Evolutionary conservation across 139 green algal species (phyloP), one percentile per base, ranked within the genome.

Genomic region (Chlamydomonas sp.): DNA sequence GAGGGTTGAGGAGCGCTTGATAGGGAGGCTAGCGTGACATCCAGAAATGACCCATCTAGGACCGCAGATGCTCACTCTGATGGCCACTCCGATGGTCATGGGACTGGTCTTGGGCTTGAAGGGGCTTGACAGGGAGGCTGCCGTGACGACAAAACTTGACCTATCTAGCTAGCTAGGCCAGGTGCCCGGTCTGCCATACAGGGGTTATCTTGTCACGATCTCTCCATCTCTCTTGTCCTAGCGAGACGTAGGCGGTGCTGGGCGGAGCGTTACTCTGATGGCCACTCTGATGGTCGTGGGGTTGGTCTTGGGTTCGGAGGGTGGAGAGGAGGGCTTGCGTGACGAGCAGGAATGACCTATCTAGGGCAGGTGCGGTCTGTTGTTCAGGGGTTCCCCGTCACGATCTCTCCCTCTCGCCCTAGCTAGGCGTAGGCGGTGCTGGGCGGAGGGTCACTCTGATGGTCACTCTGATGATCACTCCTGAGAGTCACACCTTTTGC

Each of bases 391-490:
- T 98, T 30, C 94, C 94, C 62, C 98, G 84, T 50, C 97, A 73
- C 76, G 98, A 94, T 5, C 94, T 98, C 81, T 98, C 98, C 26
- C 98, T 85, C 85, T 98, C 94, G n/a, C n/a, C n/a, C n/a, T n/a
- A n/a, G n/a, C n/a, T n/a, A n/a, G n/a, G n/a, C n/a, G n/a, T 72
- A 98, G 79, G 85, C 98, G 93, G 80, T 98, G 91, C 29, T 97
- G 43, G 5, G 16, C 43, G 20, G 43, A 13, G 43, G 13, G 20
- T 54, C 16, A 54, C 43, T 20, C 43, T 54, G 20, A 54, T 54
- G n/a, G n/a, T n/a, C n/a, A n/a, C n/a, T n/a, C n/a, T n/a, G n/a
- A n/a, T n/a, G n/a, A n/a, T n/a, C n/a, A n/a, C n/a, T n/a, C n/a
- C n/a, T n/a, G n/a, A n/a, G n/a, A n/a, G n/a, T n/a, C 71, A 2